Evolutionary conservation across 1,284 basidiomycete genomes (phyloP).

Genomic region (Anthracocystis walkeri): DNA sequence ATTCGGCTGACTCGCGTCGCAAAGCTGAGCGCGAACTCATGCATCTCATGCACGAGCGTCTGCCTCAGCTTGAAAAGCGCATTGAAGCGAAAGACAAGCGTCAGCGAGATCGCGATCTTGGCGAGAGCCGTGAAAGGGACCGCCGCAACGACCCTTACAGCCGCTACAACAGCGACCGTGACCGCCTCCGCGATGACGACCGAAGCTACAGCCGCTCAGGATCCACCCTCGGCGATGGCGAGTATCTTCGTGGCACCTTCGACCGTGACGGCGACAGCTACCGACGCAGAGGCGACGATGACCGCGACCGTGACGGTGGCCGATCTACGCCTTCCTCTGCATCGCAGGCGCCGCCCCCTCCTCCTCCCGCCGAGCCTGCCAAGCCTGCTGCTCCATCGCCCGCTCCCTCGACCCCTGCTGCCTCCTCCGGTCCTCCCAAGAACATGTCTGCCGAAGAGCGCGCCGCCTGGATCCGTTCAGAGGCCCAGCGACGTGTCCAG

Average conservation of each 20-base stretch:
- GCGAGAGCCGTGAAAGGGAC: conserved; percentile 79
- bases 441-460: conserved; percentile 89
- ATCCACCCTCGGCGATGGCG: conserved; percentile 47
- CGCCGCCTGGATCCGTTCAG: conserved; percentile 80
- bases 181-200: conserved; percentile 29
- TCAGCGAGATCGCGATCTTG: conserved; percentile 75
- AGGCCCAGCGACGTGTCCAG: conserved; percentile 86
- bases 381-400: conserved; percentile 61
- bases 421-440: conserved; percentile 74
- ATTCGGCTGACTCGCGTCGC: conserved; percentile 81
- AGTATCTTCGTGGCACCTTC: conserved; percentile 59
- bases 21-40: conserved; percentile 89
- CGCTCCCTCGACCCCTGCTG: conserved; percentile 72
- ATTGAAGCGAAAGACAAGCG: conserved; percentile 84
- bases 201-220: conserved; percentile 25
- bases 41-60: conserved; percentile 86
- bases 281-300: conserved; percentile 26
- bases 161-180: conserved; percentile 51
- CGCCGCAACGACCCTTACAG: conserved; percentile 78
- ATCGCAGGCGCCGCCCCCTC: conserved; percentile 69
- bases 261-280: conserved; percentile 42
- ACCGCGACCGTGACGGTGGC: conserved; percentile 70
- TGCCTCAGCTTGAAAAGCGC: conserved; percentile 89
- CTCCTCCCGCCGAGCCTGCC: conserved; percentile 62
- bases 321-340: conserved; percentile 69